Percentiles rank a stretch among this genome's conserved stretches.
Conservation (phyloP, 2,329 filamentous ascomycete genomes). For the Colletotrichum tanaceti region DNA sequence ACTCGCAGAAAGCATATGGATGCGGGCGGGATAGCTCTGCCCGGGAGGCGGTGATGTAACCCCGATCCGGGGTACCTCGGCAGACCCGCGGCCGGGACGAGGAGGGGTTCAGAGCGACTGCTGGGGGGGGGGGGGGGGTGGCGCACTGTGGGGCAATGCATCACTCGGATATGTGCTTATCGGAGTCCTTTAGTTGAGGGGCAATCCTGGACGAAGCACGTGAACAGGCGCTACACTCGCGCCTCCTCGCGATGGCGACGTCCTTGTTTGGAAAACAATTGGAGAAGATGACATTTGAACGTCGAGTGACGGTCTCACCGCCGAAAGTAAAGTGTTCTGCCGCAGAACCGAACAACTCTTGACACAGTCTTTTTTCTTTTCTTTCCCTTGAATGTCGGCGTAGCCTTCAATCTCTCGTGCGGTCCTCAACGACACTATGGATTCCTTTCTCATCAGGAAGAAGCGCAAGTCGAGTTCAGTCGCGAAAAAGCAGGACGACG, state of each 20-base stretch:
- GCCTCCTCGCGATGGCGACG: conserved; percentile 15
- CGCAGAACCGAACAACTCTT: neutral
- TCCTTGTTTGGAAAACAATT: neutral
- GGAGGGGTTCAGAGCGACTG: neutral
- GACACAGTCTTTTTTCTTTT: neutral
- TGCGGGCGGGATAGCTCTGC: conserved; percentile 34
- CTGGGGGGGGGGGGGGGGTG: neutral
- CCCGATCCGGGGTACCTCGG: conserved; percentile 40
- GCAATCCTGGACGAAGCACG: neutral
- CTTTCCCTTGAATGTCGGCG: neutral
- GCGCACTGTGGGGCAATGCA: conserved; percentile 27
- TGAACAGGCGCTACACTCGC: conserved; percentile 30
- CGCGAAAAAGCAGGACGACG: conserved; percentile 46
- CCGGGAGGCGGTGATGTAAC: conserved; percentile 34
- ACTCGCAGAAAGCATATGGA: conserved; percentile 25
- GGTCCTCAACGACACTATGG: conserved; percentile 56
- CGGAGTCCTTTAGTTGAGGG: conserved; percentile 1
- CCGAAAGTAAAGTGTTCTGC: neutral
- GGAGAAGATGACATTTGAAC: neutral
- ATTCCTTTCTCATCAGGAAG: conserved; percentile 65
- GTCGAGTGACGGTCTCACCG: neutral
- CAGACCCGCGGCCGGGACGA: conserved; percentile 20
- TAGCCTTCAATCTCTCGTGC: neutral
- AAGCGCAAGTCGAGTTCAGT: conserved; percentile 60
- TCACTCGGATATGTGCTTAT: conserved; percentile 26